Percentiles rank a stretch among this genome's conserved stretches.
phyloP scores from a whole-genome alignment of 139 green algal species.

The Coelastrella sp. region DNA sequence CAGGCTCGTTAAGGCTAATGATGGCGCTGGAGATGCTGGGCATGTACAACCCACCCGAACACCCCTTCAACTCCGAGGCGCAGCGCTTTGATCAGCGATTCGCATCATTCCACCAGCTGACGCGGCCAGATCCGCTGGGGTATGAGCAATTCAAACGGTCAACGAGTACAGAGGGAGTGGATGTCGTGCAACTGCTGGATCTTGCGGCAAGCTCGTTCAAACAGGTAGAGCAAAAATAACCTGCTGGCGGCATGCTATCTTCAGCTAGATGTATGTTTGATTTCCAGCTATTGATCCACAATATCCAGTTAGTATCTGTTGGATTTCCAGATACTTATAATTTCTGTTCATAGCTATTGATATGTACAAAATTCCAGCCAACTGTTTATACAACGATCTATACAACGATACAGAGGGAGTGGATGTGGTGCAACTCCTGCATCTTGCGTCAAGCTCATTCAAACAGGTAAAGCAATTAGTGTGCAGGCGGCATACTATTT shows the following conservation, averaged over 20 bases:
- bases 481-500: no score
- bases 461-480: background rate
- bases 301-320: background rate
- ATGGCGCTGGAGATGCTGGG: conserved; percentile 54
- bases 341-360: no score
- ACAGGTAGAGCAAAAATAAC: background rate
- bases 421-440: background rate
- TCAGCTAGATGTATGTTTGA: background rate
- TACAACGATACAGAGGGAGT: background rate
- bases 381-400: background rate
- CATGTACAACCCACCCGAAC: background rate
- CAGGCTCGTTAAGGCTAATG: conserved; percentile 64
- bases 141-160: conserved; percentile 57
- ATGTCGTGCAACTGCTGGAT: background rate
- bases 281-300: background rate
- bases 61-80: conserved; percentile 69
- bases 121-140: conserved; percentile 57
- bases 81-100: conserved; percentile 86
- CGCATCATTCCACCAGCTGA: conserved; percentile 56
- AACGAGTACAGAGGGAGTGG: background rate
- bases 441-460: background rate
- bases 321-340: no score
- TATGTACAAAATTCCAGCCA: no score
- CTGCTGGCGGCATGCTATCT: background rate
- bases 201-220: background rate